Base-by-base conservation (phyloP, 148 eudicot genomes). In the Beta vulgaris region DNA sequence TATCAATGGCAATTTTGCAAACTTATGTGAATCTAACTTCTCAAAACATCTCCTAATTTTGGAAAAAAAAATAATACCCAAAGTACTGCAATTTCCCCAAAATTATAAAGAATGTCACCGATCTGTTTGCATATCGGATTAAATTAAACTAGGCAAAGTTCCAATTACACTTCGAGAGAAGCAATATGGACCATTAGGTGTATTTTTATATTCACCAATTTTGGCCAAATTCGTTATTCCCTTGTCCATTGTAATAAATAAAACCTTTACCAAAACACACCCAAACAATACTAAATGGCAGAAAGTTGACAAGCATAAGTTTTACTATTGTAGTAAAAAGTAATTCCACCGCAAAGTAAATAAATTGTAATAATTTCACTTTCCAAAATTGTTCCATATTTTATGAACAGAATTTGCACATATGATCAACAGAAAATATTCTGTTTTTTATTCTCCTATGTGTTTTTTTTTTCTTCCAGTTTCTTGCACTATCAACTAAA, bases 311-410 rank as follows among this genome's bases (percentile, higher is more conserved):
- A 18, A 37, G 7, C 69, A 65, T 48, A 37, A 39, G 43, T 40
- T 42, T 42, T 36, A 43, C 71, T 6, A 43, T 25, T 40, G 28
- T 43, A 67, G 34, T 67, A 67, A 42, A 67, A 67, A 25, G 2
- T 58, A 15, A 2, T 42, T 42, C 71, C 42, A 42, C n/a, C 21
- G 43, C 71, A 43, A 12, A 0, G 35, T 39, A 25, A 42, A 64
- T 64, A n/a, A n/a, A n/a, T n/a, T n/a, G 28, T 28, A 42, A 28
- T 68, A 60, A 74, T 68, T 74, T 15, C 55, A 62, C 16, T 62
- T 49, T 34, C 66, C 74, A 80, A 80, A 80, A 75, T 34, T 75
- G 79, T 75, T 64, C 77, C 79, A 69, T 34, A 32, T 51, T 35
- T 39, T 77, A 77, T 77, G 28, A 66, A 73, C 73, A 72, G 31